Evolutionary conservation across 768 basidiomycete genomes (phyloP).

Genomic region (Phallus indusiatus): DNA sequence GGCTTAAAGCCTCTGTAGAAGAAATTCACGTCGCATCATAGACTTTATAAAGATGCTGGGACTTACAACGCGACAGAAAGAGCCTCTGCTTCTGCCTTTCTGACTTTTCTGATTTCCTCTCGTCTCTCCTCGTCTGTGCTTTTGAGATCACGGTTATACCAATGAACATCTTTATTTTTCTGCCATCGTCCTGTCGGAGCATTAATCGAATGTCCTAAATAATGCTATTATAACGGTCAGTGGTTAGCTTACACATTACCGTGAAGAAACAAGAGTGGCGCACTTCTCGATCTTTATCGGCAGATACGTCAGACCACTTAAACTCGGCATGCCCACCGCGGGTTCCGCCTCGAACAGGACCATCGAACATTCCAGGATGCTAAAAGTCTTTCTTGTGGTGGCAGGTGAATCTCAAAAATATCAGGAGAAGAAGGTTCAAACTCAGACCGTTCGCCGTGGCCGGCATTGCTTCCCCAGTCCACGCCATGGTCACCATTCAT

Average conservation of each 20-base stretch:
- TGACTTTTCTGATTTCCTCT: constrained; percentile 74
- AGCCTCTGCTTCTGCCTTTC: constrained; percentile 86
- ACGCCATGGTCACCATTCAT: too few species aligned
- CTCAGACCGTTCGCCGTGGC: too few species aligned
- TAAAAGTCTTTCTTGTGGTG: background rate
- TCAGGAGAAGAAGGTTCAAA: too few species aligned
- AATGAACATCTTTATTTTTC: constrained; percentile 94
- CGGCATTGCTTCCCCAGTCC: too few species aligned
- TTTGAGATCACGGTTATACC: constrained; percentile 69
- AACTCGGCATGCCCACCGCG: constrained; percentile 87
- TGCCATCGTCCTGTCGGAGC: constrained; percentile 96
- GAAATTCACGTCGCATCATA: constrained; percentile 1
- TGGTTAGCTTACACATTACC: background rate
- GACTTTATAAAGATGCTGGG: background rate
- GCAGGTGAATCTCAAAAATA: too few species aligned
- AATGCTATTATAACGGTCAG: constrained; percentile 47
- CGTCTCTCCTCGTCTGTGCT: constrained; percentile 35
- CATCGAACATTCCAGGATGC: constrained; percentile 53
- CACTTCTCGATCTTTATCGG: constrained; percentile 91
- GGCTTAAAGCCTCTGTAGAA: constrained; percentile 66
- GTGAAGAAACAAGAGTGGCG: constrained; percentile 9
- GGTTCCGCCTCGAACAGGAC: constrained; percentile 76
- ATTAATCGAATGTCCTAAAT: constrained; percentile 90
- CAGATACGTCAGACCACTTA: constrained; percentile 85
- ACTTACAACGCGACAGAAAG: constrained; percentile 69